phyloP scores from a whole-genome alignment of 345 rosid species.

The Citrus inodora region DNA sequence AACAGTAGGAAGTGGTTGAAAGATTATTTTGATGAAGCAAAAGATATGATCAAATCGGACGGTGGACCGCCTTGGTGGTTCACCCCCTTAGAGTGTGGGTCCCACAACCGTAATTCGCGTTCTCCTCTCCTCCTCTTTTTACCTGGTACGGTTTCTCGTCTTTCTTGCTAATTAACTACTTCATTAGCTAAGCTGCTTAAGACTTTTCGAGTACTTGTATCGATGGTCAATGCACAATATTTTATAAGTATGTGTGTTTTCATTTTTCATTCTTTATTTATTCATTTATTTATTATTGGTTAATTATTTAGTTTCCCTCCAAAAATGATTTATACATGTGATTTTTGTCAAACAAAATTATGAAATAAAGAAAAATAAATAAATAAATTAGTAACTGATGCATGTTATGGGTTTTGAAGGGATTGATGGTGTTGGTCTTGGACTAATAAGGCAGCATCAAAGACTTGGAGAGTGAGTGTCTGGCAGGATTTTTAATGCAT shows the following conservation, averaged over 20 bases:
- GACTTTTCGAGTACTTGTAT: not conserved
- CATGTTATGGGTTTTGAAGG: conserved; percentile 28
- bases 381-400: not conserved
- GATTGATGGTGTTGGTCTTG: conserved; percentile 65
- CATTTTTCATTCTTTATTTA: too few species aligned
- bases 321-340: too few species aligned
- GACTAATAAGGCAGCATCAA: conserved; percentile 48
- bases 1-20: conserved; percentile 24
- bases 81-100: conserved; percentile 44
- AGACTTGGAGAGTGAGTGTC: conserved; percentile 54
- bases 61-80: conserved; percentile 68
- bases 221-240: not conserved
- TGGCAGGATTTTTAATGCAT: too few species aligned
- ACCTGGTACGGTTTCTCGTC: conserved; percentile 34
- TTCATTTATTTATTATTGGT: too few species aligned
- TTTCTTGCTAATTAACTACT: not conserved
- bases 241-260: too few species aligned
- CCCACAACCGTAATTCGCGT: conserved; percentile 12
- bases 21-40: conserved; percentile 39
- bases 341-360: too few species aligned
- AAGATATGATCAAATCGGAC: conserved; percentile 29
- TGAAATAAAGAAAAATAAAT: not conserved
- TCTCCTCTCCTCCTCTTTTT: conserved; percentile 50
- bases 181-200: too few species aligned
- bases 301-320: too few species aligned